phyloP scores from a whole-genome alignment of 176 grass and related monocot genomes.

The Musa schizocarpa region DNA sequence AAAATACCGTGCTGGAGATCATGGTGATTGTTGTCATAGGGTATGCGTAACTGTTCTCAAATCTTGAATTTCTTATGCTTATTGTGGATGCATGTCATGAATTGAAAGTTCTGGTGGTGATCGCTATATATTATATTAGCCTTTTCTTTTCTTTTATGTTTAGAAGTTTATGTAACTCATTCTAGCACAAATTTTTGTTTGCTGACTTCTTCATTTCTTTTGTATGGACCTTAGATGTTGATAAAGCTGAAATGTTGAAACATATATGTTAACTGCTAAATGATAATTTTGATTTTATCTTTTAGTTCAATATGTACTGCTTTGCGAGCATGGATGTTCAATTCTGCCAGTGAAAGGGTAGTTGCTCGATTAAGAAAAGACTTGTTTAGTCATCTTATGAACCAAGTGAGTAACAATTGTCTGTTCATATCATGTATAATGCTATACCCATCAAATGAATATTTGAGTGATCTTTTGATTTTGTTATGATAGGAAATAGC shows the following conservation, averaged over 20 bases:
- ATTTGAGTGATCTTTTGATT: not conserved
- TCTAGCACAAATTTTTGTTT: not conserved
- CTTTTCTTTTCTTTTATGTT: not conserved
- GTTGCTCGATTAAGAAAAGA: slow-evolving; percentile 94
- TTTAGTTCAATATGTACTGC: slow-evolving; percentile 86
- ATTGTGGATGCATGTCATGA: slow-evolving; percentile 1
- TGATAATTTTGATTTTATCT: slow-evolving; percentile 17
- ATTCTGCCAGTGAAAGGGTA: slow-evolving; percentile 87
- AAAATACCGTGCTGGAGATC: slow-evolving; percentile 65
- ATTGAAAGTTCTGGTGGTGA: not conserved
- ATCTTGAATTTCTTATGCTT: slow-evolving; percentile 21
- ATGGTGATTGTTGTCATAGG: slow-evolving; percentile 70
- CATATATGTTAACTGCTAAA: slow-evolving; percentile 2
- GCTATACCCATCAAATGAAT: not conserved
- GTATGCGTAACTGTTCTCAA: slow-evolving; percentile 37
- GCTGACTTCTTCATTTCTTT: not conserved
- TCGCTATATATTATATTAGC: not conserved
- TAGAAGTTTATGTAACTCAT: not conserved
- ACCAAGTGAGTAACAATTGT: slow-evolving; percentile 37
- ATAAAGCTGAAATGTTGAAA: not conserved
- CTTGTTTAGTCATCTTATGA: slow-evolving; percentile 91
- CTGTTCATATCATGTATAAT: slow-evolving; percentile 5
- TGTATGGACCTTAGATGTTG: too few relatives aligned
- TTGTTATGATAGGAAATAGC: slow-evolving; percentile 62
- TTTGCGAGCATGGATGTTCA: slow-evolving; percentile 88